phyloP scores from a whole-genome alignment of 2,329 filamentous ascomycete genomes.

The Colletotrichum tanaceti region DNA sequence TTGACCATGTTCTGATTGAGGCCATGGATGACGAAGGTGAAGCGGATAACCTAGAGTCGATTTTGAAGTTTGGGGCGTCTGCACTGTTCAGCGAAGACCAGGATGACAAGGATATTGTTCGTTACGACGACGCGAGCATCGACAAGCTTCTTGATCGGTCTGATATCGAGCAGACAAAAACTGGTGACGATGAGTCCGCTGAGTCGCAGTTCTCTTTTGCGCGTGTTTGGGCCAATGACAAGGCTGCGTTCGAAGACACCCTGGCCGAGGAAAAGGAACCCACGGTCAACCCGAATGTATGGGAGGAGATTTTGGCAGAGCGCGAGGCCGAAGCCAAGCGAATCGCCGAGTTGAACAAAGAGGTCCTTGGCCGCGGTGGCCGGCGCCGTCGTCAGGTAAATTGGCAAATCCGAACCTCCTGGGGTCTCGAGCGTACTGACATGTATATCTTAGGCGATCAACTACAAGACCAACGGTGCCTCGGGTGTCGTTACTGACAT shows the following conservation, averaged over 20 bases:
- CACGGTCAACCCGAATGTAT: slow-evolving; percentile 75
- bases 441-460: slow-evolving; percentile 44
- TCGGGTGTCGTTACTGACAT: slow-evolving; percentile 36
- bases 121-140: slow-evolving; percentile 84
- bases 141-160: slow-evolving; percentile 91
- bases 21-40: slow-evolving; percentile 88
- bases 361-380: slow-evolving; percentile 87
- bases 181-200: slow-evolving; percentile 70
- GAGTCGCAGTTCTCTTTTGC: slow-evolving; percentile 91
- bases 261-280: slow-evolving; percentile 63
- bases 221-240: slow-evolving; percentile 90
- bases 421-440: neutral
- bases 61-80: slow-evolving; percentile 87
- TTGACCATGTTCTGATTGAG: slow-evolving; percentile 95
- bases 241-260: slow-evolving; percentile 72
- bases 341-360: slow-evolving; percentile 73
- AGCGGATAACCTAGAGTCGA: slow-evolving; percentile 84
- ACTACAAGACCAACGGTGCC: slow-evolving; percentile 45
- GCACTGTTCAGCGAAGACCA: slow-evolving; percentile 82
- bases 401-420: neutral
- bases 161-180: slow-evolving; percentile 77
- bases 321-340: slow-evolving; percentile 73
- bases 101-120: slow-evolving; percentile 76
- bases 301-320: slow-evolving; percentile 83
- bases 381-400: slow-evolving; percentile 71